phyloP scores from a whole-genome alignment of 1,284 basidiomycete genomes.

The Bjerkandera adusta region DNA sequence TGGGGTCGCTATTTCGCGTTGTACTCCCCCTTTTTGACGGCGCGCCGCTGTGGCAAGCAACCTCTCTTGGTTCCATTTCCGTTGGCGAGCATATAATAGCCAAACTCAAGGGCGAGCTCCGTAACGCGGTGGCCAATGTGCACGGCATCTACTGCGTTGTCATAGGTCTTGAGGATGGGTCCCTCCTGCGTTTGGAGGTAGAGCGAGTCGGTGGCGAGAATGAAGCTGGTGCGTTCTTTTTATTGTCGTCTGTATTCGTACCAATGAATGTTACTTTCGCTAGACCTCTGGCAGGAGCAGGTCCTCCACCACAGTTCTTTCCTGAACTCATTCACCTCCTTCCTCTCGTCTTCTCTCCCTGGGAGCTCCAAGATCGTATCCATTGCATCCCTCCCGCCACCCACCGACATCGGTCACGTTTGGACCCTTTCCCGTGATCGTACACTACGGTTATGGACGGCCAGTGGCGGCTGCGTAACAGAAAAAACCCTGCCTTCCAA shows the following conservation, averaged over 20 bases:
- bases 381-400: slow-evolving; percentile 64
- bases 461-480: slow-evolving; percentile 65
- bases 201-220: slow-evolving; percentile 50
- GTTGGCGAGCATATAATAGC: slow-evolving; percentile 68
- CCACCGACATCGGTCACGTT: slow-evolving; percentile 67
- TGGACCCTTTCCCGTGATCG: slow-evolving; percentile 91
- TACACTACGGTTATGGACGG: slow-evolving; percentile 81
- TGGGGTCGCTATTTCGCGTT: slow-evolving; percentile 77
- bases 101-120: slow-evolving; percentile 41
- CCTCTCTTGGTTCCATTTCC: slow-evolving; percentile 49
- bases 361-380: slow-evolving; percentile 61
- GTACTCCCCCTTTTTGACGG: slow-evolving; percentile 59
- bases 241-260: slow-evolving; percentile 3
- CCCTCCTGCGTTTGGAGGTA: slow-evolving; percentile 69
- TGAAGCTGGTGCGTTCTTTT: slow-evolving; percentile 47
- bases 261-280: slow-evolving; percentile 3
- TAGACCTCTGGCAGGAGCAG: slow-evolving; percentile 70
- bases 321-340: slow-evolving; percentile 62
- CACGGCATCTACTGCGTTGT: slow-evolving; percentile 70
- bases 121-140: slow-evolving; percentile 59
- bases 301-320: slow-evolving; percentile 60
- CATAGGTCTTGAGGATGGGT: slow-evolving; percentile 66
- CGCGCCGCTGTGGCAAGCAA: slow-evolving; percentile 55
- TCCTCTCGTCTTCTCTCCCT: slow-evolving; percentile 48
- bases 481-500: slow-evolving; percentile 47